Percentiles rank a stretch among this genome's conserved stretches.
These are phyloP conservation scores for Serendipita sp. DNA, from an alignment of 768 basidiomycete genomes.

Conservation along the genomic window DNA sequence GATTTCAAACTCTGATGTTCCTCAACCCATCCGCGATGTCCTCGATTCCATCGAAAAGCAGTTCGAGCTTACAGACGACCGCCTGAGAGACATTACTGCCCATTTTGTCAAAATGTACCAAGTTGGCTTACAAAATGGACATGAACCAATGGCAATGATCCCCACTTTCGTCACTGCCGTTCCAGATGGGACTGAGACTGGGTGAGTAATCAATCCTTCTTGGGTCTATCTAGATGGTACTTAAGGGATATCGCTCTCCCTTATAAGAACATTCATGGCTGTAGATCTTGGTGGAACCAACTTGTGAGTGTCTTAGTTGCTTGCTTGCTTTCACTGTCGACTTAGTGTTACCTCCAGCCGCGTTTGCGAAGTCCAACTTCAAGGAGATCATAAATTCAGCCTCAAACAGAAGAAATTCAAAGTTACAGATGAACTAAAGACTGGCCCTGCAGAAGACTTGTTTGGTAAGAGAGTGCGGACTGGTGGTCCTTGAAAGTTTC, in stretches of 20 bases:
- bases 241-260: not conserved
- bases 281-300: slow-evolving; percentile 97
- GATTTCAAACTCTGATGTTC: not conserved
- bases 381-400: slow-evolving; percentile 77
- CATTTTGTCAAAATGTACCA: slow-evolving; percentile 72
- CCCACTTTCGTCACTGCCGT: slow-evolving; percentile 94
- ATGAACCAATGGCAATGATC: slow-evolving; percentile 85
- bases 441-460: slow-evolving; percentile 71
- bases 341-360: slow-evolving; percentile 35
- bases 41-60: slow-evolving; percentile 55
- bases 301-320: slow-evolving; percentile 38
- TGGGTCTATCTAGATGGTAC: not conserved
- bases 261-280: slow-evolving; percentile 75
- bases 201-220: slow-evolving; percentile 33
- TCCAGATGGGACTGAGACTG: slow-evolving; percentile 85
- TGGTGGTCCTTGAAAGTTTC: not conserved
- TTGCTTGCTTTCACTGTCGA: not conserved
- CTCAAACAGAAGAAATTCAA: slow-evolving; percentile 94
- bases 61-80: slow-evolving; percentile 49
- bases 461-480: slow-evolving; percentile 44
- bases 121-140: slow-evolving; percentile 56
- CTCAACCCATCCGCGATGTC: slow-evolving; percentile 22
- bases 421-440: slow-evolving; percentile 85
- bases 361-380: slow-evolving; percentile 85
- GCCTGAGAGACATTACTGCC: slow-evolving; percentile 52